Evolutionary conservation across 352 stramenopile genomes (phyloP).

Genomic region (Phytophthora podocarpi): DNA sequence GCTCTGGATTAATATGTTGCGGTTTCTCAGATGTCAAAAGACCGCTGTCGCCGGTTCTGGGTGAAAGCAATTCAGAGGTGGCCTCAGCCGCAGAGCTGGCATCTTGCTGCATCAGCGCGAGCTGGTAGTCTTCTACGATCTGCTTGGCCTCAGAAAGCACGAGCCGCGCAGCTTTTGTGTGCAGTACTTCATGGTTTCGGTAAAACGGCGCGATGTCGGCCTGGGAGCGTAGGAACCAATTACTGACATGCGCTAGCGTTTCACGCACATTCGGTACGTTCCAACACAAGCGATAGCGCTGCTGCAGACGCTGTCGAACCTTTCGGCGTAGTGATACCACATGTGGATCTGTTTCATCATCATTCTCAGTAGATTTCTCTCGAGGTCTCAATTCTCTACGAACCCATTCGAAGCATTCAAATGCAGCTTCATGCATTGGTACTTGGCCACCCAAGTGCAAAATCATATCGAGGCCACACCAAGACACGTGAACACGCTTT

Average conservation of each 20-base stretch:
- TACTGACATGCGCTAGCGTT: constrained; percentile 60
- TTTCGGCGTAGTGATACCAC: constrained; percentile 30
- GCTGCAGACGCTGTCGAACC: constrained; percentile 67
- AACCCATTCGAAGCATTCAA: constrained; percentile 70
- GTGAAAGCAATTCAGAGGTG: background rate
- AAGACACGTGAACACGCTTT: constrained; percentile 55
- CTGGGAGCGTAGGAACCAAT: constrained; percentile 69
- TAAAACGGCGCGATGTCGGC: constrained; percentile 69
- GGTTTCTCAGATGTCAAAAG: background rate
- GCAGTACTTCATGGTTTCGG: constrained; percentile 37
- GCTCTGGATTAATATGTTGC: background rate
- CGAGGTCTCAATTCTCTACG: constrained; percentile 33
- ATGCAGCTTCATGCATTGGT: constrained; percentile 66
- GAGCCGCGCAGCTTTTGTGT: constrained; percentile 36
- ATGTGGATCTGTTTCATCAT: constrained; percentile 5
- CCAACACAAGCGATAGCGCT: constrained; percentile 72
- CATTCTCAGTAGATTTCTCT: background rate
- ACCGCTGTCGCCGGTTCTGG: background rate
- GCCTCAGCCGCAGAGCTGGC: background rate
- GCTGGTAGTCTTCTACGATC: constrained; percentile 64
- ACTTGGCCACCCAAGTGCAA: constrained; percentile 79
- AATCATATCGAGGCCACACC: constrained; percentile 74
- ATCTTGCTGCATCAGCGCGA: constrained; percentile 43
- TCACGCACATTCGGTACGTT: constrained; percentile 70
- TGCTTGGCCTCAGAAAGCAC: constrained; percentile 55